These are phyloP conservation scores for Xerocomellus intermedius DNA, from an alignment of 768 basidiomycete genomes.

Conservation along the genomic window DNA sequence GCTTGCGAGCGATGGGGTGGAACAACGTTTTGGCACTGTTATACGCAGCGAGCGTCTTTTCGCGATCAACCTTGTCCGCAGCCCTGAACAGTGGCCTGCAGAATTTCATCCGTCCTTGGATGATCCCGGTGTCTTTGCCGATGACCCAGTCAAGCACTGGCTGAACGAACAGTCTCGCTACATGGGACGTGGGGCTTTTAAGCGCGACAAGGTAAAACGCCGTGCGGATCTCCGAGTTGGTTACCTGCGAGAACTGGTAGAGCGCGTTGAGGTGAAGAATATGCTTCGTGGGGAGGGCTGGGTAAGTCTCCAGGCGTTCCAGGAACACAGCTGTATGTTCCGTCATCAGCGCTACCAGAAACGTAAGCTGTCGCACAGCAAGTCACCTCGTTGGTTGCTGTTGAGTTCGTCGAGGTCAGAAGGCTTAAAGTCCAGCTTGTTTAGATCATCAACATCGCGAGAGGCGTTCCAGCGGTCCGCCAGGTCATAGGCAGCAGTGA, in stretches of 20 bases:
- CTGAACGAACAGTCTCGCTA: conserved; percentile 33
- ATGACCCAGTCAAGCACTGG: conserved; percentile 47
- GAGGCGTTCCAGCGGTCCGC: conserved; percentile 54
- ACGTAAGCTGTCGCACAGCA: background rate
- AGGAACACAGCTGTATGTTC: conserved; percentile 50
- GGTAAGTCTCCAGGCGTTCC: conserved; percentile 45
- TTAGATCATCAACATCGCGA: conserved; percentile 34
- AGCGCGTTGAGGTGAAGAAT: conserved; percentile 42
- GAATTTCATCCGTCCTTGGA: conserved; percentile 58
- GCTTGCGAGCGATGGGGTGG: conserved; percentile 50
- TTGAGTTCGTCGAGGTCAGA: conserved; percentile 48
- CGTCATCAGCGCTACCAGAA: background rate
- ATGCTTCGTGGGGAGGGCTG: conserved; percentile 43
- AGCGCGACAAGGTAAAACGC: conserved; percentile 53
- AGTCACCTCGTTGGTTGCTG: conserved; percentile 49
- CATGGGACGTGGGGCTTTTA: conserved; percentile 33
- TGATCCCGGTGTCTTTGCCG: conserved; percentile 38
- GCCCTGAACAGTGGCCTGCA: conserved; percentile 48
- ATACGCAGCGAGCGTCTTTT: conserved; percentile 38
- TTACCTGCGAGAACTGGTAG: conserved; percentile 41
- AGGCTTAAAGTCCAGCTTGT: conserved; percentile 40
- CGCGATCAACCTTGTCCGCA: conserved; percentile 35
- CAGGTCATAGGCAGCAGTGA: conserved; percentile 49
- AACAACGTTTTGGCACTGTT: conserved; percentile 34
- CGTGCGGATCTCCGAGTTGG: conserved; percentile 52